Evolutionary conservation across 306 rosid species (phyloP).

Genomic region (Mucuna pruriens): DNA sequence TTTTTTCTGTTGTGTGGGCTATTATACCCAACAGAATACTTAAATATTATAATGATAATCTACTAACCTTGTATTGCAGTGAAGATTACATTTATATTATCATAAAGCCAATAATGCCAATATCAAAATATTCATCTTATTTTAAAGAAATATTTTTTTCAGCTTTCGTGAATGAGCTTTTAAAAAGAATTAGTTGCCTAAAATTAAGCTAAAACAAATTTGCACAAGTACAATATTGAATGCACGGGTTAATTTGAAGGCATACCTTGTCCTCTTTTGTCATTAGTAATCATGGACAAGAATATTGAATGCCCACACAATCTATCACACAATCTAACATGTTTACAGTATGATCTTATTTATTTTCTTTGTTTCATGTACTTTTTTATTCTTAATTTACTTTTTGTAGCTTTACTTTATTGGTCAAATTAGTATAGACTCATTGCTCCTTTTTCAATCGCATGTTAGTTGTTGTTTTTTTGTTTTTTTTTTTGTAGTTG

Average conservation of each 20-base stretch:
- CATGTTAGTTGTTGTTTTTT: slow-evolving; percentile 1
- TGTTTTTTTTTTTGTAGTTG: slow-evolving; percentile 29
- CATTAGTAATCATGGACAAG: slow-evolving; percentile 17
- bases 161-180: not conserved
- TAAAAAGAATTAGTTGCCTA: not conserved
- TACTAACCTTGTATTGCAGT: slow-evolving; percentile 9
- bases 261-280: not conserved
- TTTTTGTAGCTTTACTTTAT: slow-evolving; percentile 50
- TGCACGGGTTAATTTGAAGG: not conserved
- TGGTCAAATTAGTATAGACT: slow-evolving; percentile 46
- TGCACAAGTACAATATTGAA: not conserved
- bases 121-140: not conserved
- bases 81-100: slow-evolving; percentile 5
- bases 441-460: slow-evolving; percentile 31
- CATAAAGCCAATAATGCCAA: slow-evolving; percentile 11
- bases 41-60: not conserved
- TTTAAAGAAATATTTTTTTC: not conserved
- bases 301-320: slow-evolving; percentile 43
- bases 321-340: slow-evolving; percentile 51
- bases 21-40: slow-evolving; percentile 15
- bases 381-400: slow-evolving; percentile 40
- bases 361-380: slow-evolving; percentile 29
- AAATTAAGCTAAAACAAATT: not conserved
- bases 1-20: slow-evolving; percentile 23
- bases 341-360: slow-evolving; percentile 39